These are phyloP conservation scores for Chaetomium cochliodes DNA, from an alignment of 495 filamentous ascomycete genomes.

Conservation along the genomic window DNA sequence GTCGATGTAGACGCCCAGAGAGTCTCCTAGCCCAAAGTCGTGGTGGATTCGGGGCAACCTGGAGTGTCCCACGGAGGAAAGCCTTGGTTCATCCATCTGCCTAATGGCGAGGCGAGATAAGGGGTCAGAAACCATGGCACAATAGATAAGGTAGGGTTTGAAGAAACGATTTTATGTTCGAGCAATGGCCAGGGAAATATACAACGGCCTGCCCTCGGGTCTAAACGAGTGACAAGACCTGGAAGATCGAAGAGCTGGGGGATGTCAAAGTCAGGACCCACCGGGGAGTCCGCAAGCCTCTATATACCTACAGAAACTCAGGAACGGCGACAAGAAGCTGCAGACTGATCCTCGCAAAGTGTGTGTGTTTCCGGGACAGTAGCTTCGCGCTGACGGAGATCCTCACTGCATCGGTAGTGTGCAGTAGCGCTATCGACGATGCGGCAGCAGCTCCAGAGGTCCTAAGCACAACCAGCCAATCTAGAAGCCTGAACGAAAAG, in stretches of 20 bases:
- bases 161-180: not conserved
- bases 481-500: not conserved
- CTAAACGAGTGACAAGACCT: not conserved
- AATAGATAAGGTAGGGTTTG: not conserved
- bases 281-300: conserved; percentile 1
- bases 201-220: not conserved
- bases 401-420: conserved; percentile 22
- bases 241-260: not conserved
- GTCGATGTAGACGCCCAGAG: not conserved
- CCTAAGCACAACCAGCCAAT: not conserved
- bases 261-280: not conserved
- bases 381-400: conserved; percentile 23
- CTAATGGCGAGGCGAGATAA: conserved; percentile 5
- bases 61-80: not conserved
- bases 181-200: not conserved
- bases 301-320: conserved; percentile 22
- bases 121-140: not conserved
- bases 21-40: not conserved
- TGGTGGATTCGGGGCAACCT: conserved; percentile 9
- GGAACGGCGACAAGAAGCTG: not conserved
- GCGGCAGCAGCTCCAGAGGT: not conserved
- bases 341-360: not conserved
- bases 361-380: not conserved
- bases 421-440: conserved; percentile 6
- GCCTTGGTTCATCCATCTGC: not conserved